Evolutionary conservation across 441 rosid species (phyloP).

Genomic region (Adansonia grandidieri): DNA sequence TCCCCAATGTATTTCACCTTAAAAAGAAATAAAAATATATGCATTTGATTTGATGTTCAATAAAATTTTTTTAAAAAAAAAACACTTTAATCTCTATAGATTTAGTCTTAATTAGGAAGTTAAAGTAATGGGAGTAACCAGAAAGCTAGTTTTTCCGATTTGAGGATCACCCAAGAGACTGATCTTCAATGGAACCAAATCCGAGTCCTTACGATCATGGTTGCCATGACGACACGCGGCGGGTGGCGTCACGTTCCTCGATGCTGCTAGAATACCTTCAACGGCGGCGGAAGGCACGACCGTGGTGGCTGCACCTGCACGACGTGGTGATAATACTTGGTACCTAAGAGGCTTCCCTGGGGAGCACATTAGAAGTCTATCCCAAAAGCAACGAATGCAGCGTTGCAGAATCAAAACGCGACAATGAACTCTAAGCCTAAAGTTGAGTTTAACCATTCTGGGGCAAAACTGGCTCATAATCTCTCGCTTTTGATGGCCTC

Average conservation of each 20-base stretch:
- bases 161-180: conserved; percentile 76
- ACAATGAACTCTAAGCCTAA: conserved; percentile 46
- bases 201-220: conserved; percentile 46
- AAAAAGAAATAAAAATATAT: neutral
- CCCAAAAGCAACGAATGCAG: conserved; percentile 58
- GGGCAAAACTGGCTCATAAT: conserved; percentile 35
- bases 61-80: neutral
- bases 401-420: conserved; percentile 55
- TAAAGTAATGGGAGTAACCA: conserved; percentile 43
- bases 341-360: conserved; percentile 54
- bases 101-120: neutral
- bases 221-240: conserved; percentile 22
- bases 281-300: conserved; percentile 33
- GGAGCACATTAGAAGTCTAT: conserved; percentile 49
- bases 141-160: conserved; percentile 78
- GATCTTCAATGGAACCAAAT: conserved; percentile 83
- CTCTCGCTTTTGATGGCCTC: conserved; percentile 42
- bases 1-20: conserved; percentile 80
- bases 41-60: neutral
- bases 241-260: conserved; percentile 11
- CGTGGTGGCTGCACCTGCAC: conserved; percentile 8
- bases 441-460: conserved; percentile 39
- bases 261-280: conserved; percentile 22
- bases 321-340: conserved; percentile 32
- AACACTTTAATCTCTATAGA: neutral